Evolutionary conservation across 345 rosid species (phyloP).

Genomic region (Syzygium oleosum): DNA sequence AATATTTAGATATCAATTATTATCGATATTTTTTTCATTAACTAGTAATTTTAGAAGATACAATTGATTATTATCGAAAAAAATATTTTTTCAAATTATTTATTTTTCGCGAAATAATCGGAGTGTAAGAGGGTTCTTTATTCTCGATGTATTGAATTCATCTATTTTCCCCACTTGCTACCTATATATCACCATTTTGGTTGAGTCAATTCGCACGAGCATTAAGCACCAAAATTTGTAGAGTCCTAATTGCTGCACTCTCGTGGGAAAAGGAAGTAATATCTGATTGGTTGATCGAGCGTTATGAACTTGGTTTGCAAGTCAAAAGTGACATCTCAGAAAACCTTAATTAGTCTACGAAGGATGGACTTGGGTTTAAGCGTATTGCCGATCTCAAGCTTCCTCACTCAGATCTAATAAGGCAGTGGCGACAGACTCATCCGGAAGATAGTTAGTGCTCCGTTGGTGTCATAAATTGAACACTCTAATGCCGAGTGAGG

Average conservation of each 20-base stretch:
- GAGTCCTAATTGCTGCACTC: not conserved
- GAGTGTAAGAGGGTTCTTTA: not conserved
- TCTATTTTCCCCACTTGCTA: not conserved
- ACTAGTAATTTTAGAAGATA: too few species aligned
- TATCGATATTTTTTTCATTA: too few species aligned
- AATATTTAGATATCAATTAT: too few species aligned
- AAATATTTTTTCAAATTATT: too few species aligned
- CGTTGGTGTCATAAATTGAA: not conserved
- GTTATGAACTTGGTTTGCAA: not conserved
- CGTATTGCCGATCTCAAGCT: not conserved
- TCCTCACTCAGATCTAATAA: not conserved
- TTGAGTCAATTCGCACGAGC: not conserved
- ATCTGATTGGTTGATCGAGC: not conserved
- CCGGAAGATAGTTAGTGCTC: not conserved
- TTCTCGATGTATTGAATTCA: not conserved
- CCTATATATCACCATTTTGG: not conserved
- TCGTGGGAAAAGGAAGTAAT: not conserved
- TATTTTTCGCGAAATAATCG: too few species aligned
- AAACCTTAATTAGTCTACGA: not conserved
- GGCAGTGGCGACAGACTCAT: not conserved
- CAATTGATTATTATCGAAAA: too few species aligned
- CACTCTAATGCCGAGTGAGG: not conserved
- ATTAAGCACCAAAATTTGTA: not conserved
- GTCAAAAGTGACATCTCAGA: not conserved
- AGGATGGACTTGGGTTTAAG: not conserved